phyloP scores from a whole-genome alignment of 2,329 filamentous ascomycete species.

The Aspergillus persii region DNA sequence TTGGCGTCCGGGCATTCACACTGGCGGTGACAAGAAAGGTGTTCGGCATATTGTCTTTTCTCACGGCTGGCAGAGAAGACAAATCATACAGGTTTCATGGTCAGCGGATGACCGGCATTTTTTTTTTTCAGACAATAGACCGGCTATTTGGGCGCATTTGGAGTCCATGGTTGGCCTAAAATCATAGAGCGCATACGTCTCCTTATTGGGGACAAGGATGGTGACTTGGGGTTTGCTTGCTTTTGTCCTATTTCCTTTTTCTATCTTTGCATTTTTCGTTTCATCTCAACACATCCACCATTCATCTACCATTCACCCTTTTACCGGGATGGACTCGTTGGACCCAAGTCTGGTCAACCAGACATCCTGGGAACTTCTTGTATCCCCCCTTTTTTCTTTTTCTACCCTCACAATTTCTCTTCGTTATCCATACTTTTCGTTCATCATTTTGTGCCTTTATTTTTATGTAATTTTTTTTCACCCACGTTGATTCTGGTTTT shows the following conservation, averaged over 20 bases:
- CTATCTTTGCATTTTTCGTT: constrained; percentile 1
- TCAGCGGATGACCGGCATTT: constrained; percentile 8
- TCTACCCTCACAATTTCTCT: constrained; percentile 21
- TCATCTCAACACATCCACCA: not conserved
- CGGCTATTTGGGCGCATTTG: constrained; percentile 15
- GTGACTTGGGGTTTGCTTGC: constrained; percentile 26
- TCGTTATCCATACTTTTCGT: constrained; percentile 17
- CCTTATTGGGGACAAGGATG: constrained; percentile 17
- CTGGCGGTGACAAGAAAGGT: constrained; percentile 23
- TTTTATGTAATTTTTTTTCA: constrained; percentile 33
- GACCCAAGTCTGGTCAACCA: not conserved
- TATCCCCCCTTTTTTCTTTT: constrained; percentile 33
- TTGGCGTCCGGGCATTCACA: constrained; percentile 38
- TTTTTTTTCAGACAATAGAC: constrained; percentile 11
- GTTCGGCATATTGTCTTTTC: constrained; percentile 16
- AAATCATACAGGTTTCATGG: constrained; percentile 9
- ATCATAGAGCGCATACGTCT: constrained; percentile 23
- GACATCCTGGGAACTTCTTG: constrained; percentile 34
- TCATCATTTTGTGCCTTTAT: constrained; percentile 4
- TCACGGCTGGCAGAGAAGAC: constrained; percentile 5
- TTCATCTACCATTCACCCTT: not conserved
- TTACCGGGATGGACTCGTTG: not conserved
- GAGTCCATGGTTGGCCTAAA: constrained; percentile 19
- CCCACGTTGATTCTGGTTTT: constrained; percentile 10
- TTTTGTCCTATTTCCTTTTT: constrained; percentile 4